Percentiles rank a stretch among this genome's conserved stretches.
phyloP scores from a whole-genome alignment of 495 filamentous ascomycete species.

The Amphirosellinia nigrospora region DNA sequence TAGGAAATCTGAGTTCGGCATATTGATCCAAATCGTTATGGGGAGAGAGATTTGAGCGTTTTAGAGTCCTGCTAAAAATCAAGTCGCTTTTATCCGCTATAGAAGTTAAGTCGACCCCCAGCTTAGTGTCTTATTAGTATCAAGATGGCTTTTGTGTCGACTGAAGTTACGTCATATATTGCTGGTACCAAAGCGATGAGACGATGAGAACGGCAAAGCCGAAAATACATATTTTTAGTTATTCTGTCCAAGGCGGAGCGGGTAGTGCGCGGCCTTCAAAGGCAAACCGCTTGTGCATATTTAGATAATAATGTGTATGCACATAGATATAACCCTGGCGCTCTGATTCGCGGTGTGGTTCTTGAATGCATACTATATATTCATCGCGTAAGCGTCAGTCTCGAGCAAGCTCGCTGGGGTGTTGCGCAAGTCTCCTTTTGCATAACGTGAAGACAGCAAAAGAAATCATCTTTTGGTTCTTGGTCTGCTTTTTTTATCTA shows the following conservation, averaged over 20 bases:
- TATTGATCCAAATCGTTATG: background rate
- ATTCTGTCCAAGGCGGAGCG: background rate
- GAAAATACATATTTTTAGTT: background rate
- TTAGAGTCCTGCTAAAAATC: background rate
- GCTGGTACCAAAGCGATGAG: background rate
- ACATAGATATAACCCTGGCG: background rate
- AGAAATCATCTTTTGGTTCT: background rate
- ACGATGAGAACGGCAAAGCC: background rate
- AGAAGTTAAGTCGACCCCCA: background rate
- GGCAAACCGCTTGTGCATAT: background rate
- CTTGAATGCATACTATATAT: constrained; percentile 1
- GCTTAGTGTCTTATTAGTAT: background rate
- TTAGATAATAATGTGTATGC: background rate
- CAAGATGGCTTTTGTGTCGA: background rate
- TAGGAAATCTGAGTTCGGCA: background rate
- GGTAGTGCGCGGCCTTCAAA: background rate
- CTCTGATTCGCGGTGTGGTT: background rate
- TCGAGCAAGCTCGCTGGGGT: background rate
- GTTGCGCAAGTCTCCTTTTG: background rate
- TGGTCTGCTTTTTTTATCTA: background rate
- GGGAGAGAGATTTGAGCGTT: background rate
- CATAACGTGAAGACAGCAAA: background rate
- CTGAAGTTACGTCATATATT: background rate
- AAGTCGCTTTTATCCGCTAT: background rate
- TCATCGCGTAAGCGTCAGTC: background rate